These are phyloP conservation scores for Didymellaceae sp. DNA, from an alignment of 2,329 filamentous ascomycete species.

Conservation along the genomic window DNA sequence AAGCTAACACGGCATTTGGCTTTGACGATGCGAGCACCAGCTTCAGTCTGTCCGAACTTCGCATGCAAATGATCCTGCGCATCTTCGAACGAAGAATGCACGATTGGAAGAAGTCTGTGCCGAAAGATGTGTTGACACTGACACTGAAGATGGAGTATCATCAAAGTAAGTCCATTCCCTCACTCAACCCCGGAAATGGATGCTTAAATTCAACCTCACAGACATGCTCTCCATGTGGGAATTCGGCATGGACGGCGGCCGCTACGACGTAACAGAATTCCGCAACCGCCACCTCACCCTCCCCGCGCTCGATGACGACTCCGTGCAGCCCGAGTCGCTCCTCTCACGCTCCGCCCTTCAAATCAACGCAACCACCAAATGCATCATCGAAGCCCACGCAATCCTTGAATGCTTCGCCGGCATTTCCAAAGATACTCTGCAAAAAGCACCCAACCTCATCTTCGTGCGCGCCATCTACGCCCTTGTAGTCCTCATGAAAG, in stretches of 20 bases:
- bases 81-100: conserved; percentile 47
- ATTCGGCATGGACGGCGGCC: conserved; percentile 47
- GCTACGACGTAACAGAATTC: conserved; percentile 45
- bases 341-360: conserved; percentile 43
- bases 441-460: conserved; percentile 36
- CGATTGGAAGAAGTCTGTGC: conserved; percentile 43
- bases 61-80: conserved; percentile 44
- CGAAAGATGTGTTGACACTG: conserved; percentile 40
- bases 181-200: background rate
- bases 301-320: conserved; percentile 43
- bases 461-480: conserved; percentile 44
- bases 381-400: conserved; percentile 40
- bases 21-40: conserved; percentile 48
- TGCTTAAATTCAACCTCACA: background rate
- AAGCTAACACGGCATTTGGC: conserved; percentile 46
- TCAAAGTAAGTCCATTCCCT: conserved; percentile 19
- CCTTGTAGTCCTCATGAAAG: conserved; percentile 42
- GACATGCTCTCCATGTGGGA: conserved; percentile 47
- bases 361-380: conserved; percentile 46
- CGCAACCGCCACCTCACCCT: conserved; percentile 43
- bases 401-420: conserved; percentile 41
- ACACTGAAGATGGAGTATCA: conserved; percentile 40
- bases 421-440: conserved; percentile 28
- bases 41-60: conserved; percentile 45
- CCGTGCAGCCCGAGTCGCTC: conserved; percentile 42